These are phyloP conservation scores for Panicum hallii DNA, from an alignment of 202 grass and related monocot genomes.

Conservation along the genomic window DNA sequence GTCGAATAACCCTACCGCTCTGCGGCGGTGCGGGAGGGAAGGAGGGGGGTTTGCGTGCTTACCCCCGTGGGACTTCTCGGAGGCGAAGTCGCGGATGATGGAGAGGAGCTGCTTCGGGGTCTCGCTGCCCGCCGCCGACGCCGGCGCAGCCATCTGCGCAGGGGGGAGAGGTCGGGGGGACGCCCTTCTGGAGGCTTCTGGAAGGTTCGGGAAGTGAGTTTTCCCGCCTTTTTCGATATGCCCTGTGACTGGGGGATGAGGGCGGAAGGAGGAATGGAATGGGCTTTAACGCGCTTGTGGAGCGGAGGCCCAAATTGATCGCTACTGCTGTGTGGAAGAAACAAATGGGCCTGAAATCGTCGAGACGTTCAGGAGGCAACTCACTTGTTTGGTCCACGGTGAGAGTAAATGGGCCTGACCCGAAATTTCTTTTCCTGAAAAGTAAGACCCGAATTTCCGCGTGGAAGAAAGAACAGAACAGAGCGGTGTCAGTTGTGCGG, in stretches of 20 bases:
- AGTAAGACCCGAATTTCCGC: too few relatives aligned
- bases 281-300: background rate
- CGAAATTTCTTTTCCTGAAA: too few relatives aligned
- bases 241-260: background rate
- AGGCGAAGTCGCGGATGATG: slow-evolving; percentile 79
- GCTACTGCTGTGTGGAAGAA: background rate
- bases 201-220: slow-evolving; percentile 15
- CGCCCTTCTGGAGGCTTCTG: slow-evolving; percentile 40
- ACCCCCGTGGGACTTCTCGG: slow-evolving; percentile 83
- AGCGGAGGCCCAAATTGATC: background rate
- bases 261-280: slow-evolving; percentile 19
- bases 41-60: background rate
- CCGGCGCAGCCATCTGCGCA: slow-evolving; percentile 30
- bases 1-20: background rate
- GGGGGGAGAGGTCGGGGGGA: background rate
- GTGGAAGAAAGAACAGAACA: too few relatives aligned
- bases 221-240: slow-evolving; percentile 29
- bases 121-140: slow-evolving; percentile 49
- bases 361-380: too few relatives aligned
- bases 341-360: background rate
- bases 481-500: too few relatives aligned
- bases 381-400: too few relatives aligned
- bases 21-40: background rate
- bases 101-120: slow-evolving; percentile 81
- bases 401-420: too few relatives aligned